These are phyloP conservation scores for Rostrohypoxylon terebratum DNA, from an alignment of 495 filamentous ascomycete species.

Conservation along the genomic window DNA sequence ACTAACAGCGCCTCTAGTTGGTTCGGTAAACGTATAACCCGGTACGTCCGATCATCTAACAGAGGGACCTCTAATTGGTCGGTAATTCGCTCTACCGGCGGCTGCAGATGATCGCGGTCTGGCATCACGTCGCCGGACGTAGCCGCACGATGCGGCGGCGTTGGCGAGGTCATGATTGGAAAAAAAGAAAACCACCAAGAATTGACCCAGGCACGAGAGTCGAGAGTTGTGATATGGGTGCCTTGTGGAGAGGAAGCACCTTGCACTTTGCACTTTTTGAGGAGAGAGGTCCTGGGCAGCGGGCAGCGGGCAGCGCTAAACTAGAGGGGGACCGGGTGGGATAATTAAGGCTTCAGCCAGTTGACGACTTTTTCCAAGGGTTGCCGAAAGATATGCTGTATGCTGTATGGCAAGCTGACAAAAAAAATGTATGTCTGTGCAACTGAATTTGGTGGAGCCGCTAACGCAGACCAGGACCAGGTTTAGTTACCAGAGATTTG, in stretches of 20 bases:
- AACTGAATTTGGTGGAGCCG: conserved; percentile 44
- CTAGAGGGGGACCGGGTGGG: conserved; percentile 19
- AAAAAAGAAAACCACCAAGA: conserved; percentile 1
- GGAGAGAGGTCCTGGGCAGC: background rate
- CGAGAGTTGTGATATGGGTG: conserved; percentile 15
- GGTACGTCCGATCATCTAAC: conserved; percentile 88
- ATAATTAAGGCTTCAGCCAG: conserved; percentile 28
- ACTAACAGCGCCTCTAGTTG: conserved; percentile 94
- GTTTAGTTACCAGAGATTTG: conserved; percentile 44
- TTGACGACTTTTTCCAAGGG: conserved; percentile 36
- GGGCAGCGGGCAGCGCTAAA: conserved; percentile 13
- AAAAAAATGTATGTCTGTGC: conserved; percentile 32
- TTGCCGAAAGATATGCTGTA: conserved; percentile 33
- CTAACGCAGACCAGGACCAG: conserved; percentile 39
- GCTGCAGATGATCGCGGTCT: conserved; percentile 36
- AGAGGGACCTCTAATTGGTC: conserved; percentile 87
- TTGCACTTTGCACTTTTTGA: too few species aligned
- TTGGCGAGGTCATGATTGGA: conserved; percentile 41
- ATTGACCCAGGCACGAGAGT: conserved; percentile 19
- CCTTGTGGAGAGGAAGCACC: background rate
- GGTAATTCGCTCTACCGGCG: conserved; percentile 74
- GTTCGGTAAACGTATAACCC: conserved; percentile 87
- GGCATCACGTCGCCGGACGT: conserved; percentile 39
- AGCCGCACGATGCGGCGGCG: conserved; percentile 33
- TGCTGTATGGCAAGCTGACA: conserved; percentile 36